A percentile compares a stretch with the other conserved stretches of the same genome.
These are phyloP conservation scores for Colletotrichum noveboracense DNA, from an alignment of 2,329 filamentous ascomycete species.

Conservation along the genomic window DNA sequence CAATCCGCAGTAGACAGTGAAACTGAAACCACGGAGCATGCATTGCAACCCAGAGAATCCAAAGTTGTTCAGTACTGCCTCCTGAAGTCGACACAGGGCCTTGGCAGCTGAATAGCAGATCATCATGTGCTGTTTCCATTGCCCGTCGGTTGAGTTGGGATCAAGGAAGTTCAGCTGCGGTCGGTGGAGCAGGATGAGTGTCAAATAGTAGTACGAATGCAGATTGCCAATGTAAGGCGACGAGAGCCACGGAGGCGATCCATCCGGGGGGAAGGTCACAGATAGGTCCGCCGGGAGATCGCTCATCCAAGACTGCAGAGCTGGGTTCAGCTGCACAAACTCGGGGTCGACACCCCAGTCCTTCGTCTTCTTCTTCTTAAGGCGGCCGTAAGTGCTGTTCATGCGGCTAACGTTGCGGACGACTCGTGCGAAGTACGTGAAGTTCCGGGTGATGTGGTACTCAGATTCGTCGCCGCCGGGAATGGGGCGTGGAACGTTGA, in stretches of 20 bases:
- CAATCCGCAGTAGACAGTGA: slow-evolving; percentile 90
- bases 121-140: slow-evolving; percentile 89
- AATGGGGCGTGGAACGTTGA: slow-evolving; percentile 67
- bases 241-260: slow-evolving; percentile 81
- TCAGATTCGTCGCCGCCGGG: slow-evolving; percentile 77
- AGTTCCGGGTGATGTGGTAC: slow-evolving; percentile 80
- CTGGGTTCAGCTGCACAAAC: slow-evolving; percentile 79
- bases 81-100: slow-evolving; percentile 83
- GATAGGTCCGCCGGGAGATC: slow-evolving; percentile 81
- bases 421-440: slow-evolving; percentile 78
- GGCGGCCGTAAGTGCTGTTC: slow-evolving; percentile 74
- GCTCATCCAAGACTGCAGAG: slow-evolving; percentile 76
- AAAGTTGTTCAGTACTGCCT: slow-evolving; percentile 78
- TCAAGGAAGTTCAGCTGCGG: slow-evolving; percentile 84
- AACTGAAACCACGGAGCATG: slow-evolving; percentile 95
- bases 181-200: slow-evolving; percentile 84
- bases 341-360: slow-evolving; percentile 89
- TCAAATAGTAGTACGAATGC: slow-evolving; percentile 87
- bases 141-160: slow-evolving; percentile 70
- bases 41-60: slow-evolving; percentile 82
- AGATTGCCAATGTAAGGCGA: slow-evolving; percentile 90
- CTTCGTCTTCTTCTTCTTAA: slow-evolving; percentile 71
- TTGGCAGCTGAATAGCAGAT: slow-evolving; percentile 87
- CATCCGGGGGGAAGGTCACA: slow-evolving; percentile 78
- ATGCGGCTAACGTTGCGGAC: slow-evolving; percentile 81